Conservation (phyloP, 2,329 filamentous ascomycete species). For the Aspergillus viridinutans region DNA sequence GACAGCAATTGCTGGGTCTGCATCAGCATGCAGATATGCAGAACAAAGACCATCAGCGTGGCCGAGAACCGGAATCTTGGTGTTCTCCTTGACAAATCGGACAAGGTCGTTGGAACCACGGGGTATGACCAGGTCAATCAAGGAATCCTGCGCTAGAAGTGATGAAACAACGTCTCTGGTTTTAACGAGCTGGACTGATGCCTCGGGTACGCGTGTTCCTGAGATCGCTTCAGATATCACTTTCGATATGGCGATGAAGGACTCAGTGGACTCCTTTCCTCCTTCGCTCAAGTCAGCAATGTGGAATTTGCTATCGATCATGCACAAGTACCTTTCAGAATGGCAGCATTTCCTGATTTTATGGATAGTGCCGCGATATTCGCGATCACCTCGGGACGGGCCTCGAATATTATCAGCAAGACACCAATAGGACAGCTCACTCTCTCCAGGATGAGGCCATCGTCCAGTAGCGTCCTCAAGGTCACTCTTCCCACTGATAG, state of each 20-base stretch:
- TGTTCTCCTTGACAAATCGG: conserved; percentile 81
- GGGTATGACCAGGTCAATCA: conserved; percentile 94
- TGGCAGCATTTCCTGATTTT: conserved; percentile 95
- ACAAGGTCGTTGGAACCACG: conserved; percentile 88
- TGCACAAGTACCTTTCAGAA: conserved; percentile 67
- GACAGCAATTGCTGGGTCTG: conserved; percentile 66
- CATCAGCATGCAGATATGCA: conserved; percentile 77
- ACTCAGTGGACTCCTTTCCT: conserved; percentile 91
- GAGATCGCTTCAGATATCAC: conserved; percentile 77
- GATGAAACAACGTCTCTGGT: conserved; percentile 86
- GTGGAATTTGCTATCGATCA: background rate
- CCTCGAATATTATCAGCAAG: conserved; percentile 97
- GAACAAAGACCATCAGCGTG: conserved; percentile 93
- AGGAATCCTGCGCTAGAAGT: conserved; percentile 76
- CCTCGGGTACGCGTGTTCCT: conserved; percentile 71
- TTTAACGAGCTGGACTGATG: conserved; percentile 87
- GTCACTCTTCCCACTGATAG: conserved; percentile 73
- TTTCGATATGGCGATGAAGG: conserved; percentile 85
- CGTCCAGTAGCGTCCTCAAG: conserved; percentile 78
- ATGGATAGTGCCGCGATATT: conserved; percentile 95
- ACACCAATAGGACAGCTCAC: conserved; percentile 94
- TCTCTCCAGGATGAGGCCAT: conserved; percentile 77
- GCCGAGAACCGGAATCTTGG: conserved; percentile 90
- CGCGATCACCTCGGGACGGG: conserved; percentile 93
- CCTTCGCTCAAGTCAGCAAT: conserved; percentile 45